phyloP scores from a whole-genome alignment of 495 filamentous ascomycete species.

The Aspergillus indologenus region DNA sequence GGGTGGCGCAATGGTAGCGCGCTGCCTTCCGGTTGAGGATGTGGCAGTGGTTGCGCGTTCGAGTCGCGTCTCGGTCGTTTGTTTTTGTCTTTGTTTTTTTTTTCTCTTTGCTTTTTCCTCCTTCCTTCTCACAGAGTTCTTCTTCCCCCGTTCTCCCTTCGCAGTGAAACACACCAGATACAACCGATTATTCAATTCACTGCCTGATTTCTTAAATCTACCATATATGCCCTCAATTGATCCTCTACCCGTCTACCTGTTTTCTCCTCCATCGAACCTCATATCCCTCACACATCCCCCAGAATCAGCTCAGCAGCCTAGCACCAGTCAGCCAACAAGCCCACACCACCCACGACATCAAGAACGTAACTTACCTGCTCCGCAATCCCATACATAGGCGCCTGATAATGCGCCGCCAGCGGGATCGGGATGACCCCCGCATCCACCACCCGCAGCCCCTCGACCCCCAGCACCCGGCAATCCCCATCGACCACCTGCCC shows the following conservation, averaged over 20 bases:
- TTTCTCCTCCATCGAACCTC: background rate
- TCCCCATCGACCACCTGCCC: slow-evolving; percentile 32
- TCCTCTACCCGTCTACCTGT: background rate
- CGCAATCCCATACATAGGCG: slow-evolving; percentile 29
- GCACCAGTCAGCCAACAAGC: too few relatives aligned
- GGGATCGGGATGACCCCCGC: slow-evolving; percentile 32
- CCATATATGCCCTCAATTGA: too few relatives aligned
- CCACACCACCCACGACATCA: background rate
- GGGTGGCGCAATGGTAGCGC: slow-evolving; percentile 6
- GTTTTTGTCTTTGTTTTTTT: background rate
- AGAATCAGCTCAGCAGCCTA: slow-evolving; percentile 2
- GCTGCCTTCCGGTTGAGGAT: background rate
- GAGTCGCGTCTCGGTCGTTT: slow-evolving; percentile 2
- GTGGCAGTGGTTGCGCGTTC: slow-evolving; percentile 4
- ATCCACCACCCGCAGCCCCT: slow-evolving; percentile 30
- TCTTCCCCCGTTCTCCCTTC: background rate
- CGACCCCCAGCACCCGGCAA: slow-evolving; percentile 28
- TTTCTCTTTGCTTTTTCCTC: background rate
- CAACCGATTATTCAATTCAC: too few relatives aligned
- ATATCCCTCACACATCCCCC: background rate
- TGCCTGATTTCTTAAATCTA: too few relatives aligned
- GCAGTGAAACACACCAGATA: too few relatives aligned
- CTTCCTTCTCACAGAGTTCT: too few relatives aligned
- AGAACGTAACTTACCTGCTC: slow-evolving; percentile 11
- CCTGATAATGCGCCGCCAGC: slow-evolving; percentile 29